Conservation (phyloP, 306 rosid species). For the Quercus agrifolia region DNA sequence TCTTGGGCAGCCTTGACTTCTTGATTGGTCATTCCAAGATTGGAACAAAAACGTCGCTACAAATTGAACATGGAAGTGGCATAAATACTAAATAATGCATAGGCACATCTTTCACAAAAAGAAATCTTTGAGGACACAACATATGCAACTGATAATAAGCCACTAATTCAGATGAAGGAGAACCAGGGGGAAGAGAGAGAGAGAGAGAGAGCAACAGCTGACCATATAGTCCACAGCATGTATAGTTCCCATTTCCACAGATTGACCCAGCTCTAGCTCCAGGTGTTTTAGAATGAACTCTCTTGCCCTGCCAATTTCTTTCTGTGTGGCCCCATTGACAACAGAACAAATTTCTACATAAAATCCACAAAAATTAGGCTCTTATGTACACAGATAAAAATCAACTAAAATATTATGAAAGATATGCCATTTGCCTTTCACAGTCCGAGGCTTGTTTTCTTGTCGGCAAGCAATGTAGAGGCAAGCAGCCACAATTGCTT, state of each 20-base stretch:
- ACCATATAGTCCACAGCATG: constrained; percentile 98
- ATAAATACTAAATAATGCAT: not conserved
- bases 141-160: not conserved
- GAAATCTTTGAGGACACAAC: not conserved
- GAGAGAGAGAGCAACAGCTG: too few relatives aligned
- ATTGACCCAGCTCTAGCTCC: constrained; percentile 85
- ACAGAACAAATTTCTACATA: constrained; percentile 91
- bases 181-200: too few relatives aligned
- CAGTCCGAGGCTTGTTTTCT: constrained; percentile 97
- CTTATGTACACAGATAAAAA: constrained; percentile 45
- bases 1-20: constrained; percentile 88
- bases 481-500: constrained; percentile 97
- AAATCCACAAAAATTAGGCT: constrained; percentile 43
- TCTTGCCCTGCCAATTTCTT: constrained; percentile 98
- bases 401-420: not conserved
- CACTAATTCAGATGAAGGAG: not conserved
- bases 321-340: constrained; percentile 95
- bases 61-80: not conserved
- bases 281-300: constrained; percentile 94
- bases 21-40: constrained; percentile 11
- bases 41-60: constrained; percentile 57
- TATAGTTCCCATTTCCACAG: constrained; percentile 97
- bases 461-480: constrained; percentile 97
- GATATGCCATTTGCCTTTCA: constrained; percentile 58
- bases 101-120: not conserved